Conservation (phyloP, 1,139 yeast genomes). For the Nakaseomyces bracarensis region DNA sequence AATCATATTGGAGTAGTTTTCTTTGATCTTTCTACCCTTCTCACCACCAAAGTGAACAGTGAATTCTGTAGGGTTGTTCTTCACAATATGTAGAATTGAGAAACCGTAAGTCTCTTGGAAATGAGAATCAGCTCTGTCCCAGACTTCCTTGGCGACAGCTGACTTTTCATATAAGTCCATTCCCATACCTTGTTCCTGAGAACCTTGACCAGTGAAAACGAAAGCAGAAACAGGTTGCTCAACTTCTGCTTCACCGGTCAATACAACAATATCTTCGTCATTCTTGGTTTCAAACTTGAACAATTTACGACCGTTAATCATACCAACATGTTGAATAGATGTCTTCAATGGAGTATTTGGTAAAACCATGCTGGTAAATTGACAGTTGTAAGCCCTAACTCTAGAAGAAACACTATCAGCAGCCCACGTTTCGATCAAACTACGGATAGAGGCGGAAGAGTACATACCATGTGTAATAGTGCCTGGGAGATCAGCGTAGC, state of each 20-base stretch:
- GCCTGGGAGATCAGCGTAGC: slow-evolving; percentile 89
- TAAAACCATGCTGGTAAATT: slow-evolving; percentile 92
- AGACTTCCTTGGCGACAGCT: slow-evolving; percentile 85
- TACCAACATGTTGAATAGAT: slow-evolving; percentile 89
- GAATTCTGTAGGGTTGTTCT: slow-evolving; percentile 89
- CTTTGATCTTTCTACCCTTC: slow-evolving; percentile 90
- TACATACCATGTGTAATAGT: slow-evolving; percentile 99
- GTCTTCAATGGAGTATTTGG: slow-evolving; percentile 90
- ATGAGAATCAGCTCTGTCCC: slow-evolving; percentile 97
- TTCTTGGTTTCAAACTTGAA: slow-evolving; percentile 85
- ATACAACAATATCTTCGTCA: slow-evolving; percentile 70
- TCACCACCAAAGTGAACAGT: slow-evolving; percentile 98
- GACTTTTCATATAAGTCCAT: slow-evolving; percentile 93
- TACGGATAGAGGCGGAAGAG: slow-evolving; percentile 91
- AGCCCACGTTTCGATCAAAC: slow-evolving; percentile 96
- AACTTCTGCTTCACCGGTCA: slow-evolving; percentile 94
- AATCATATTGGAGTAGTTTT: slow-evolving; percentile 93
- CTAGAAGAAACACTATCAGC: slow-evolving; percentile 94
- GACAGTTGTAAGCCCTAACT: slow-evolving; percentile 88
- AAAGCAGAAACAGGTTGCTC: slow-evolving; percentile 96
- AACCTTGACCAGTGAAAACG: slow-evolving; percentile 99
- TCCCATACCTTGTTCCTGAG: slow-evolving; percentile 99
- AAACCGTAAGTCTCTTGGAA: slow-evolving; percentile 92
- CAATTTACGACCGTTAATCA: slow-evolving; percentile 98
- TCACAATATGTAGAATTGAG: slow-evolving; percentile 91